Percentiles rank a stretch among this genome's conserved stretches.
phyloP scores from a whole-genome alignment of 31 red algal species.

The Asparagopsis taxiformis region DNA sequence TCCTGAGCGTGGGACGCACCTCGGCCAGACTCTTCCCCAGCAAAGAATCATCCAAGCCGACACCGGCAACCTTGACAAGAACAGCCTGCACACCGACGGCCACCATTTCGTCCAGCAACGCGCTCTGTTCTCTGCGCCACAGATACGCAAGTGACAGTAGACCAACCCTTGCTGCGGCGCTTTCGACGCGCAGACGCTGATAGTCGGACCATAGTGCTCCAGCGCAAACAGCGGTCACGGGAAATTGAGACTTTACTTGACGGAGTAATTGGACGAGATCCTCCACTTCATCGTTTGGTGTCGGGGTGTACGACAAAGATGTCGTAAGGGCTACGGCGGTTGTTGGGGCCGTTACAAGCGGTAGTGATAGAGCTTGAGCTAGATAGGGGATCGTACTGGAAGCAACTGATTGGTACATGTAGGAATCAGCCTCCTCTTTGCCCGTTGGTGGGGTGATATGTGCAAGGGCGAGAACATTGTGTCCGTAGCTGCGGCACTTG shows the following conservation, averaged over 20 bases:
- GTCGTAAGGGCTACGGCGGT: conserved; percentile 23
- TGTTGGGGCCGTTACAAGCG: conserved; percentile 31
- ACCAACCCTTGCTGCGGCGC: conserved; percentile 47
- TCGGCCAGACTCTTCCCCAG: conserved; percentile 62
- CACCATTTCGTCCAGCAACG: conserved; percentile 82
- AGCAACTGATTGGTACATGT: conserved; percentile 95
- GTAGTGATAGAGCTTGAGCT: conserved; percentile 40
- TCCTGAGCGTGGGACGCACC: conserved; percentile 52
- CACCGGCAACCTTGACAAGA: conserved; percentile 90
- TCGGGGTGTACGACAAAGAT: conserved; percentile 54
- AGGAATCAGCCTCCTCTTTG: conserved; percentile 81
- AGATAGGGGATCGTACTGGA: conserved; percentile 47
- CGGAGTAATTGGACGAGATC: conserved; percentile 68
- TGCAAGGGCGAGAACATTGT: conserved; percentile 74
- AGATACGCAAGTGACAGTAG: conserved; percentile 76
- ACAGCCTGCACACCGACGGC: conserved; percentile 80
- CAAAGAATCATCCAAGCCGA: conserved; percentile 64
- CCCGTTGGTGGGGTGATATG: conserved; percentile 70
- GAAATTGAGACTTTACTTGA: conserved; percentile 32
- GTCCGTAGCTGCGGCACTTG: conserved; percentile 55
- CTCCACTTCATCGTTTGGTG: conserved; percentile 80
- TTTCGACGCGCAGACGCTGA: conserved; percentile 93
- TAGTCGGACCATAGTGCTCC: conserved; percentile 98
- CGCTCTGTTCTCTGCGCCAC: conserved; percentile 80
- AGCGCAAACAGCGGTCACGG: conserved; percentile 71